Conservation (phyloP, 83 land plant genomes). For the Larix sibirica region DNA sequence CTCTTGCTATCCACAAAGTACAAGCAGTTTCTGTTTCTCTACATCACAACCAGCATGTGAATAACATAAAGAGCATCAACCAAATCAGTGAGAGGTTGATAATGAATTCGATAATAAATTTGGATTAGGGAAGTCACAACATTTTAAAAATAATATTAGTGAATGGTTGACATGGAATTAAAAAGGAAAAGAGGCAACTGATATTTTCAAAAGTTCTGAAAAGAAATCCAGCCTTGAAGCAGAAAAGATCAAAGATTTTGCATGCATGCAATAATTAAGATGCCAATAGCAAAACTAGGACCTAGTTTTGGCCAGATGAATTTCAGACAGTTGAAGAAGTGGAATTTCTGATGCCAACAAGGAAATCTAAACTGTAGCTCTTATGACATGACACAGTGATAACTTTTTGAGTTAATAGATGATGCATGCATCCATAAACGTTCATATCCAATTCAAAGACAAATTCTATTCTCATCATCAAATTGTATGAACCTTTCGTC, state of each 20-base stretch:
- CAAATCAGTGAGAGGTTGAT: background rate
- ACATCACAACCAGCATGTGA: background rate
- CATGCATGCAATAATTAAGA: too few relatives aligned
- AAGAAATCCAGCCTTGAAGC: background rate
- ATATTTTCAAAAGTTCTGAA: background rate
- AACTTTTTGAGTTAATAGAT: too few relatives aligned
- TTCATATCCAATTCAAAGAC: constrained; percentile 41
- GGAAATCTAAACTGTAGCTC: too few relatives aligned
- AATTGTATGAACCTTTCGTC: too few relatives aligned
- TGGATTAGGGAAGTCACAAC: background rate
- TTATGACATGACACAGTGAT: too few relatives aligned
- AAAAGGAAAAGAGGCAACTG: background rate
- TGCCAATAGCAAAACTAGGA: too few relatives aligned
- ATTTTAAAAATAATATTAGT: background rate
- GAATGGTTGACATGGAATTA: too few relatives aligned
- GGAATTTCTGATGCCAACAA: too few relatives aligned
- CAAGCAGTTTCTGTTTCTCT: background rate
- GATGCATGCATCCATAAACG: too few relatives aligned
- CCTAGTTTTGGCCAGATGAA: background rate
- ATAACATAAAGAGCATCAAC: background rate
- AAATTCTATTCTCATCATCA: too few relatives aligned
- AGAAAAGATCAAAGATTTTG: background rate
- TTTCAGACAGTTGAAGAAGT: background rate
- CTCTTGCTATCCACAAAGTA: background rate
- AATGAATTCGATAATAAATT: background rate